Evolutionary conservation across 805 yeast species (phyloP), one percentile per base, ranked within the genome.

Genomic region (Hanseniaspora jakobsenii): DNA sequence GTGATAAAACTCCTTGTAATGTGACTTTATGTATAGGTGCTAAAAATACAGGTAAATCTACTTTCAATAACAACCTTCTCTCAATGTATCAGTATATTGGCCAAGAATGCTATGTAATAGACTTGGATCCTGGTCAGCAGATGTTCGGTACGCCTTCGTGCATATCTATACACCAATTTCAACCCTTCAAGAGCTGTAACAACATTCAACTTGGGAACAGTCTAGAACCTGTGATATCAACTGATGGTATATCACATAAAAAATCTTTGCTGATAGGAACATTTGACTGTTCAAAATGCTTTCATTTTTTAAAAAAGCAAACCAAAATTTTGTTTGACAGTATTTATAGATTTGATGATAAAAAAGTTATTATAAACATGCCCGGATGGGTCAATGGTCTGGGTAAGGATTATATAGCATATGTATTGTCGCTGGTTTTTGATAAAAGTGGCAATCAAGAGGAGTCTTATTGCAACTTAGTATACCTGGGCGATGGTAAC

Each of bases 341-440:
- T 54, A 0, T 59, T 70, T 14, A 61, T 75, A 3, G 55, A 59
- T 28, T 56, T 65, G 3, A 58, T 83, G 16, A 55, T 71, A 7
- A 45, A 48, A 24, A 26, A 28, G 29, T 52, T 54, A 41, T 51
- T 55, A 68, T 87, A 3, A 86, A 86, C 53, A 73, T 87, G 1
- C 89, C 95, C 0, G 95, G 95, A 0, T 86, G 95, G 95, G 72
- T 85, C 24, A 82, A 81, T 59, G 96, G 95, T 0, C 76, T 75
- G 50, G 96, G 96, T 0, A 66, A 78, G 13, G 78, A 75, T 38
- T 61, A 86, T 7, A 64, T 82, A n/a, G 65, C 60, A 29, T 16
- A 6, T 13, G 62, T 67, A 22, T 60, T 81, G n/a, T n/a, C n/a
- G n/a, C n/a, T n/a, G n/a, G n/a, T n/a, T n/a, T n/a, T n/a, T n/a